Percentiles rank a stretch among this genome's conserved stretches.
Evolutionary conservation across 805 yeast genomes (phyloP).

Genomic region (Yarrowia alimentaria): DNA sequence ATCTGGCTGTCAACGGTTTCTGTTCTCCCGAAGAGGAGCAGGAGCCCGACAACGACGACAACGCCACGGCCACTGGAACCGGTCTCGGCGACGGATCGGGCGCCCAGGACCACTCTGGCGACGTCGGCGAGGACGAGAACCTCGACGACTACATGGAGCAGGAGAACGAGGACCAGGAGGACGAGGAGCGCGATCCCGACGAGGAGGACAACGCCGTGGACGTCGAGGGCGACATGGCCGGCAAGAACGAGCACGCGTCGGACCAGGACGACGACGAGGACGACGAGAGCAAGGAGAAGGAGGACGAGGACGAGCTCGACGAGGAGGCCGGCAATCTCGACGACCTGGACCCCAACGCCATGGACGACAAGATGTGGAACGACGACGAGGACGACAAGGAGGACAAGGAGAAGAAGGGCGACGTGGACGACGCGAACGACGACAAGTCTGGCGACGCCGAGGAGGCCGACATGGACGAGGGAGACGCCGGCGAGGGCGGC

Average conservation of each 20-base stretch:
- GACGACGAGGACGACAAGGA: slow-evolving; percentile 76
- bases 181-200: slow-evolving; percentile 47
- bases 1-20: slow-evolving; percentile 76
- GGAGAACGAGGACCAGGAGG: slow-evolving; percentile 67
- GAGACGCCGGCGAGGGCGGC: slow-evolving; percentile 38
- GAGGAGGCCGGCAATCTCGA: slow-evolving; percentile 88
- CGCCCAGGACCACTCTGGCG: slow-evolving; percentile 74
- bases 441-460: slow-evolving; percentile 44
- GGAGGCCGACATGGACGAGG: slow-evolving; percentile 38
- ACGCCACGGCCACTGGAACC: slow-evolving; percentile 76
- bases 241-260: slow-evolving; percentile 77
- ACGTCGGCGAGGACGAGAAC: slow-evolving; percentile 90
- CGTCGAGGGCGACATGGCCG: slow-evolving; percentile 96
- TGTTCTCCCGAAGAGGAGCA: slow-evolving; percentile 83
- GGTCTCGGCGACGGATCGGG: slow-evolving; percentile 94
- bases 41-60: slow-evolving; percentile 58
- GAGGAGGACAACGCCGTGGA: slow-evolving; percentile 70
- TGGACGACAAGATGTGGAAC: slow-evolving; percentile 98
- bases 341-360: slow-evolving; percentile 88
- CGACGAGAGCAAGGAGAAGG: slow-evolving; percentile 53
- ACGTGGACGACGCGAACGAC: slow-evolving; percentile 49
- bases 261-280: slow-evolving; percentile 57
- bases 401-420: slow-evolving; percentile 78
- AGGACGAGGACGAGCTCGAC: slow-evolving; percentile 67
- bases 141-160: slow-evolving; percentile 69